Conservation (phyloP, 208 protist species). For the Crithidia acanthocephali region DNA sequence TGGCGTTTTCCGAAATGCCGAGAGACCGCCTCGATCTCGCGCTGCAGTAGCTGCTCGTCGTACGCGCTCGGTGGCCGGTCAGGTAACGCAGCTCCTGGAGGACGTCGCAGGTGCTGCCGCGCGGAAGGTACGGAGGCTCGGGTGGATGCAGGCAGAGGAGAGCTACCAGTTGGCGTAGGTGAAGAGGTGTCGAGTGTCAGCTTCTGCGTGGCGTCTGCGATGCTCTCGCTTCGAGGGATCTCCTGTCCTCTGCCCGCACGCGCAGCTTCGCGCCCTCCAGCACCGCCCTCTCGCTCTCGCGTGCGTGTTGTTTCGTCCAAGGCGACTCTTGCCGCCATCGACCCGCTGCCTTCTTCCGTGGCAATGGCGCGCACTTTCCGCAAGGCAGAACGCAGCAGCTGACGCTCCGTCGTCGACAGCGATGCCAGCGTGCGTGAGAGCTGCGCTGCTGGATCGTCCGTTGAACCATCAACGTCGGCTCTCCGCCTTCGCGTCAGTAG, state of each 20-base stretch:
- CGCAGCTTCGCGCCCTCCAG: background rate
- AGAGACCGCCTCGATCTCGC: conserved; percentile 6
- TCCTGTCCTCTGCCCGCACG: too few relatives aligned
- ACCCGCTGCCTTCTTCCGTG: background rate
- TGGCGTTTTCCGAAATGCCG: background rate
- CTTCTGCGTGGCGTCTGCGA: too few relatives aligned
- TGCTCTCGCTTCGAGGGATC: too few relatives aligned
- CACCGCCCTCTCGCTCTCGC: background rate
- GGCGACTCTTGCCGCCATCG: background rate
- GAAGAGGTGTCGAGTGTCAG: background rate
- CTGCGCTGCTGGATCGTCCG: too few relatives aligned
- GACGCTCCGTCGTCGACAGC: conserved; percentile 38
- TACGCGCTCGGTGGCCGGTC: background rate
- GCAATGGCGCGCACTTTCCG: conserved; percentile 11
- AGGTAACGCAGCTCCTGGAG: background rate
- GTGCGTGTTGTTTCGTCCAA: background rate
- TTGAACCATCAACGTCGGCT: too few relatives aligned
- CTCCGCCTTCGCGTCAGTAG: conserved; percentile 11
- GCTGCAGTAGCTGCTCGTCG: background rate
- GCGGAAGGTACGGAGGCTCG: too few relatives aligned
- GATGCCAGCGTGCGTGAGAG: conserved; percentile 4
- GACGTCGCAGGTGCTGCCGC: too few relatives aligned
- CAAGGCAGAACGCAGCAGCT: conserved; percentile 37
- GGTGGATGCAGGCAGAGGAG: too few relatives aligned
- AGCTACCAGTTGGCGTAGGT: background rate